Evolutionary conservation across 2,329 filamentous ascomycete species (phyloP), one percentile per base, ranked within the genome.

Genomic region (Akanthomyces dipterigenus): DNA sequence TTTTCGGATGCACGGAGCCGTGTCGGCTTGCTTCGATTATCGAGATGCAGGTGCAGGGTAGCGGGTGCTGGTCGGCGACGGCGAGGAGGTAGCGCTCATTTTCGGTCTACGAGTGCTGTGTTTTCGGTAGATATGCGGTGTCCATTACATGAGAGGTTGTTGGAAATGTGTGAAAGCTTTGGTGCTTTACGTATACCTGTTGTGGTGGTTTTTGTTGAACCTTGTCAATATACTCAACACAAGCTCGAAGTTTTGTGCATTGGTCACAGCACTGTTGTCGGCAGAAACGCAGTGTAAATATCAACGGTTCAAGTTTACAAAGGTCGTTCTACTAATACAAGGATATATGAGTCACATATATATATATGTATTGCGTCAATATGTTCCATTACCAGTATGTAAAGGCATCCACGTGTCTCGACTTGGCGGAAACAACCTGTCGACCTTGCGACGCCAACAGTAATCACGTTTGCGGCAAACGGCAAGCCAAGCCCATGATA

Each of bases 21-120:
- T 49, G 56, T 59, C 56, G 56, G 56, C 36, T 51, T 43, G 36
- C 46, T 59, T 59, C 56, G 45, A 59, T 59, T 14, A 59, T 59
- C 56, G 56, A 59, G 56, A 59, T 50, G 12, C n/a, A n/a, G 31
- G 46, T 59, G 24, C 34, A 59, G 56, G 56, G 56, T 59, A 59
- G 56, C 55, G 20, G 18, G 16, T 20, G 22, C 34, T 16, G 22
- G 31, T 36, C 20, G 45, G 20, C 18, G 45, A 46, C 20, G 34
- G 20, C 11, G 18, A 36, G 5, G 38, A 31, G n/a, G 38, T 22
- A 11, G 34, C 18, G 34, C 42, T 18, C 42, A 12, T 24, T 26
- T 34, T 45, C 31, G 54, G 31, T 45, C 28, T 56, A 48, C 36
- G 53, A 55, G 38, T 55, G 53, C 24, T 9, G 18, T 20, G 26